Evolutionary conservation across 2,329 filamentous ascomycete genomes (phyloP), one percentile per base, ranked within the genome.

Genomic region (Neonectria ditissima): DNA sequence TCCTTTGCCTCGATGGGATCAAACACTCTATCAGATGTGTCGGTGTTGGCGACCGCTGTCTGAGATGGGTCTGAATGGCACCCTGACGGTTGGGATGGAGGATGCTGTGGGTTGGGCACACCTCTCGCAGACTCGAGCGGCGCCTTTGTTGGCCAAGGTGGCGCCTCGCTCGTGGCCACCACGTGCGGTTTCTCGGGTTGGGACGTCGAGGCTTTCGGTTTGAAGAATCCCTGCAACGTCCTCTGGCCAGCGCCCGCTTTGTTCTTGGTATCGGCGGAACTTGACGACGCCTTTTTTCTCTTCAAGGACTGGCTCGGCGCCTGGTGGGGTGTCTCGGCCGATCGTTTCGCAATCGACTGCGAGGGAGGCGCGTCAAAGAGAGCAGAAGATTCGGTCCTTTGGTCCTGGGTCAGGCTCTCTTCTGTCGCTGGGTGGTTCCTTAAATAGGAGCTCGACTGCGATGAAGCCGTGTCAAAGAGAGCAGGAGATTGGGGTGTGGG

Each of bases 141-240:
- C 13, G 58, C 61, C 52, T 65, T 70, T 62, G 66, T 71, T 50
- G 60, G 51, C 14, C 50, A 62, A 30, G 59, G 67, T 37, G 55
- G 65, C 32, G 63, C 52, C 54, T 39, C 55, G 51, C 52, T 44
- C 28, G 62, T 24, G 41, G 58, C 56, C 44, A 30, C 50, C 34
- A 32, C 63, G 5, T 54, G 53, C 26, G 53, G 24, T 44, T 56
- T 62, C n/a, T 55, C 43, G 28, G 53, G 28, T 37, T 70, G 64
- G 24, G 60, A 53, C n/a, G 62, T 22, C 16, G 69, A 26, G 32
- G 52, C 43, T 48, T 73, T 69, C 1, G 89, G 84, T 68, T 89
- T 90, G 80, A 97, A 96, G 80, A 97, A 97, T 2, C 92, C 92
- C 74, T 87, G 91, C 13, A 97, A 80, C 34, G 88, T 93, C 63